Evolutionary conservation across 2,329 filamentous ascomycete genomes (phyloP).

Genomic region (Xylariaceae sp.): DNA sequence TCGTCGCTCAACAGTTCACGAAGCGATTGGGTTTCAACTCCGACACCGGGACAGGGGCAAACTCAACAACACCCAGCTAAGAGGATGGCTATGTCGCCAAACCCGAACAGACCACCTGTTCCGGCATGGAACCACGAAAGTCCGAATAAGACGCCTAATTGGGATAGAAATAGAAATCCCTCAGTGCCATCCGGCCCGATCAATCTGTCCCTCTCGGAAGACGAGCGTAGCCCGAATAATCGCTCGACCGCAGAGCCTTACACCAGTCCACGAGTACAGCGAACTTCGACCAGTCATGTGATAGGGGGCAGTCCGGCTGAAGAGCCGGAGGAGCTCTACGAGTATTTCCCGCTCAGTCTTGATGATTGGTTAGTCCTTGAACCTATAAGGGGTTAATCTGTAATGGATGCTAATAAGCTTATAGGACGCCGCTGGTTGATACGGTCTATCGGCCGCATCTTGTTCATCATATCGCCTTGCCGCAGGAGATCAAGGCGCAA

Average conservation of each 20-base stretch:
- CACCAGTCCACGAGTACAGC: constrained; percentile 42
- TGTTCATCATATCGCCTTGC: constrained; percentile 77
- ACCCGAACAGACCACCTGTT: constrained; percentile 47
- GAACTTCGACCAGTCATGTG: constrained; percentile 33
- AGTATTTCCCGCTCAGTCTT: constrained; percentile 87
- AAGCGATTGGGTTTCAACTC: constrained; percentile 43
- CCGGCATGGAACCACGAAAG: constrained; percentile 42
- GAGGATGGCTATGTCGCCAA: constrained; percentile 49
- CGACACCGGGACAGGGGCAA: constrained; percentile 23
- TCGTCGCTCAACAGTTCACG: constrained; percentile 29
- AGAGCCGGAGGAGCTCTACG: constrained; percentile 78
- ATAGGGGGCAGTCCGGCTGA: constrained; percentile 61
- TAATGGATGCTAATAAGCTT: background rate
- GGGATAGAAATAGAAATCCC: constrained; percentile 26
- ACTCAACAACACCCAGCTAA: constrained; percentile 45
- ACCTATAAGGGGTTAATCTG: background rate
- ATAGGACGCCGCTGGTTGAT: constrained; percentile 28
- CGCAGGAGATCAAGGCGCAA: constrained; percentile 64
- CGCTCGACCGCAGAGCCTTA: constrained; percentile 43
- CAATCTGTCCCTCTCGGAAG: constrained; percentile 54
- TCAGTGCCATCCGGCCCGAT: constrained; percentile 35
- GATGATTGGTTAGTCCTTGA: constrained; percentile 66
- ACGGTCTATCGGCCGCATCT: constrained; percentile 62
- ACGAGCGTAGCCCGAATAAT: constrained; percentile 52
- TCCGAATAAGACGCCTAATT: constrained; percentile 20